Evolutionary conservation across 1,284 basidiomycete species (phyloP).

Genomic region (Coniferiporia sulphurascens): DNA sequence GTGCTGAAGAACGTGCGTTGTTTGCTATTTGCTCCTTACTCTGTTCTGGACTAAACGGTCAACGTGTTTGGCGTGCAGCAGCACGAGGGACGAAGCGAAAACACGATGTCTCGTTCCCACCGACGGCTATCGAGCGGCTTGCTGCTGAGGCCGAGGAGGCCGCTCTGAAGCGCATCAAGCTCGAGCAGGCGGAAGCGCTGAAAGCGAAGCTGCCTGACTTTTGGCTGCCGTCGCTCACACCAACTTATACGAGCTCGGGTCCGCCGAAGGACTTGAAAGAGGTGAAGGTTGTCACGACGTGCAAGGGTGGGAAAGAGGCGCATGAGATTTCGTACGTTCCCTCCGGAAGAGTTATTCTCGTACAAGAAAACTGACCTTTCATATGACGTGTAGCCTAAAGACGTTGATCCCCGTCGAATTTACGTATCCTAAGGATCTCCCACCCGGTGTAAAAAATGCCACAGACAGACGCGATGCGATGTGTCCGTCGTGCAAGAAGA

Average conservation of each 20-base stretch:
- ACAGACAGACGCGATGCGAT: constrained; percentile 57
- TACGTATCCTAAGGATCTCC: constrained; percentile 39
- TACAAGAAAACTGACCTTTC: not conserved
- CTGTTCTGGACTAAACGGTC: not conserved
- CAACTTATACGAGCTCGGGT: constrained; percentile 60
- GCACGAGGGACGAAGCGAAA: constrained; percentile 65
- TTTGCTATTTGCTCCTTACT: not conserved
- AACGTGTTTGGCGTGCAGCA: constrained; percentile 28
- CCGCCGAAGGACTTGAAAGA: constrained; percentile 60
- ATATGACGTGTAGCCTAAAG: constrained; percentile 78
- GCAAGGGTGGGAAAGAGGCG: constrained; percentile 68
- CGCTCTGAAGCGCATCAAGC: constrained; percentile 75
- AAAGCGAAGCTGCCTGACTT: constrained; percentile 90
- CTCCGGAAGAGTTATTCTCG: not conserved
- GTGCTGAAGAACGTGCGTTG: constrained; percentile 34
- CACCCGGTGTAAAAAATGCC: constrained; percentile 34
- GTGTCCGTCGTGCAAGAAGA: constrained; percentile 87
- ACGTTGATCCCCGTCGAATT: constrained; percentile 74
- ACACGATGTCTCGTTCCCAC: constrained; percentile 61
- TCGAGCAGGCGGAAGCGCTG: constrained; percentile 79
- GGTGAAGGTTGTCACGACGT: constrained; percentile 82
- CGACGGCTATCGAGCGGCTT: constrained; percentile 62
- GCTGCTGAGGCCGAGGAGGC: constrained; percentile 80
- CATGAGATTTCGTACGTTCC: constrained; percentile 68
- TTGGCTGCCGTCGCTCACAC: constrained; percentile 88